Base-by-base conservation (phyloP, 352 stramenopile genomes). In the Globisporangium nodosum region DNA sequence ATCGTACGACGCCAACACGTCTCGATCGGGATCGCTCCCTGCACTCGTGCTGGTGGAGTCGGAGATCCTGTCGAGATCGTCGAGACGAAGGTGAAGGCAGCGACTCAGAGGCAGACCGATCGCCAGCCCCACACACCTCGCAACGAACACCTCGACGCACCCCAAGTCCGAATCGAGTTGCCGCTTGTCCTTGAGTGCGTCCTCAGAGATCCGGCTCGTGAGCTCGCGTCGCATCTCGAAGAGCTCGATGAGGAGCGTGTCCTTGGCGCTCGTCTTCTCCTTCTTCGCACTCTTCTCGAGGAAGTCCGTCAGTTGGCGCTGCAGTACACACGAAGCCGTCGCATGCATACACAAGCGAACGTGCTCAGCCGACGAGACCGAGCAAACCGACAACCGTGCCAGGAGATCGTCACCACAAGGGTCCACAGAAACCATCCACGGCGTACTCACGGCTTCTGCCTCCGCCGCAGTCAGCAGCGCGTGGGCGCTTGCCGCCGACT, bases 201-300 rank as follows among this genome's bases (percentile, higher is more conserved):
- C 76, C 43, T 94, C 80, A 20, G 82, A 87, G 45, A 94, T 84
- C 33, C 74, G 74, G 54, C 69, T 73, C 63, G 77, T 88, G 21
- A 92, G 65, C 18, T 91, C 81, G n/a, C 80, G 69, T 13, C 81
- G 74, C 39, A 71, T 73, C 51, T 89, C 72, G 42, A 89, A 87
- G 52, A 92, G 66, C 61, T 91, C 70, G 18, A 88, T 52, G 11
- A 83, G 54, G 48, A 84, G 61, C n/a, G 69, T 52, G 30, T 85
- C 65, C 35, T 80, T 83, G 31, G 61, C 61, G 46, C 64, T 70
- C 49, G 67, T 76, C 51, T 88, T 93, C 52, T 93, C 81, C 16
- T 73, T 71, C 65, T 87, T 88, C 30, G 71, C 49, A 30, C 56
- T 86, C 58, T 73, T 79, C 18, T 89, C 76, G 8, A 91, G 56